A percentile compares a stretch with the other conserved stretches of the same genome.
These are phyloP conservation scores for Didymella lethalis DNA, from an alignment of 2,329 filamentous ascomycete genomes.

Conservation along the genomic window DNA sequence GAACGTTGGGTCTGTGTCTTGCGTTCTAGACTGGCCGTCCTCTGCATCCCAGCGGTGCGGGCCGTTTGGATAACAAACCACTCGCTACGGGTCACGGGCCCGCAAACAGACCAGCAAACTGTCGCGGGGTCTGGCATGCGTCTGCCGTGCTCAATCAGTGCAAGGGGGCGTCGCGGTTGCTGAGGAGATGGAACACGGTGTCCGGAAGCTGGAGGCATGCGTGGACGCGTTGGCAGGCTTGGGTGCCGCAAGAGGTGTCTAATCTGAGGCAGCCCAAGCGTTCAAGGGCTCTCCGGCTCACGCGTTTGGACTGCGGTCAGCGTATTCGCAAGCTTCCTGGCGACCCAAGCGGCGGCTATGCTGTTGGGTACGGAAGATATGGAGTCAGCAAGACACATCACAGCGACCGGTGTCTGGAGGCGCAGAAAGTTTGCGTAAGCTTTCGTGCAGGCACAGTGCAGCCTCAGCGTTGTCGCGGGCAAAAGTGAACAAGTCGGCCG, in stretches of 20 bases:
- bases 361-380: constrained; percentile 1
- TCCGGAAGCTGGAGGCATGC: constrained; percentile 15
- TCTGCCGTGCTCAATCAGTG: constrained; percentile 8
- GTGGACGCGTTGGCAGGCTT: constrained; percentile 23
- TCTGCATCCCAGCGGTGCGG: constrained; percentile 20
- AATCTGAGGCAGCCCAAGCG: constrained; percentile 17
- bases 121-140: constrained; percentile 17
- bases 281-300: constrained; percentile 2
- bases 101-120: constrained; percentile 17
- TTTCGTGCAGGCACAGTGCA: constrained; percentile 1
- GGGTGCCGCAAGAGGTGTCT: constrained; percentile 14
- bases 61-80: constrained; percentile 11
- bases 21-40: constrained; percentile 16
- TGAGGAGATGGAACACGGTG: constrained; percentile 16
- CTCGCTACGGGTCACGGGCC: constrained; percentile 17
- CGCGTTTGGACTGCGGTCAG: constrained; percentile 8
- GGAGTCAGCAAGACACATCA: constrained; percentile 12
- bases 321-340: constrained; percentile 12
- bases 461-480: neutral
- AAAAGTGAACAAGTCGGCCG: neutral
- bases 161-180: constrained; percentile 18
- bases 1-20: constrained; percentile 18
- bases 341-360: constrained; percentile 9
- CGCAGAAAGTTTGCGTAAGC: constrained; percentile 10
- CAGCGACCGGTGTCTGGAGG: constrained; percentile 13